Base-by-base conservation (phyloP, 441 rosid genomes). In the Adansonia madagascariensis region DNA sequence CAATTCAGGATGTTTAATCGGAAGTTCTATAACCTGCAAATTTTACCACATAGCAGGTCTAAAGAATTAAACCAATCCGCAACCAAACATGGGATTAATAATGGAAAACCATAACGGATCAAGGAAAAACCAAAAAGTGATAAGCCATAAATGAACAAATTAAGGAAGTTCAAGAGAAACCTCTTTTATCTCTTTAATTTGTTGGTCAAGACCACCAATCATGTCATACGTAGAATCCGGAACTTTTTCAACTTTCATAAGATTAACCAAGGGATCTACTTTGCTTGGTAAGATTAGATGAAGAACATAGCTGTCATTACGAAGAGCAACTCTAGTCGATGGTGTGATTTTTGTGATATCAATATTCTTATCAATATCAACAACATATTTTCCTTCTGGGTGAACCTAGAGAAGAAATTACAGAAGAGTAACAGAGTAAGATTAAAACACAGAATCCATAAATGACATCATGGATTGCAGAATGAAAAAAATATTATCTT, bases 311-410 rank as follows among this genome's bases (percentile, higher is more conserved):
- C 99, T 95, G 80, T 95, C 99, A 79, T 95, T 94, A 11, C 98
- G 97, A n/a, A 95, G 98, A 75, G 99, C 98, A 72, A 95, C 98
- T 83, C 99, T 94, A 0, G 98, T 94, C 4, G 99, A 89, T 14
- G 99, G 97, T 1, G 98, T 94, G 77, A 95, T 91, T 75, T 95
- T 95, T 9, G 99, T 92, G 78, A 95, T 92, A 81, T 94, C 98
- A 31, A 95, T 95, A 71, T 78, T 95, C 84, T 95, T 95, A 83
- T 94, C 99, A 81, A 95, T 86, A 84, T 94, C 98, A 72, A 95
- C 99, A 61, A 95, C 99, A 87, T 95, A 95, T 81, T 95, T 95
- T 53, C 99, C 98, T 84, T 95, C 98, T 6, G 98, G 99, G 80
- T 95, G 99, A 82, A 95, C 99, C 99, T 95, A 86, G 8, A 71